These are phyloP conservation scores for Lolium rigidum DNA, from an alignment of 176 grass and related monocot species.

Conservation along the genomic window DNA sequence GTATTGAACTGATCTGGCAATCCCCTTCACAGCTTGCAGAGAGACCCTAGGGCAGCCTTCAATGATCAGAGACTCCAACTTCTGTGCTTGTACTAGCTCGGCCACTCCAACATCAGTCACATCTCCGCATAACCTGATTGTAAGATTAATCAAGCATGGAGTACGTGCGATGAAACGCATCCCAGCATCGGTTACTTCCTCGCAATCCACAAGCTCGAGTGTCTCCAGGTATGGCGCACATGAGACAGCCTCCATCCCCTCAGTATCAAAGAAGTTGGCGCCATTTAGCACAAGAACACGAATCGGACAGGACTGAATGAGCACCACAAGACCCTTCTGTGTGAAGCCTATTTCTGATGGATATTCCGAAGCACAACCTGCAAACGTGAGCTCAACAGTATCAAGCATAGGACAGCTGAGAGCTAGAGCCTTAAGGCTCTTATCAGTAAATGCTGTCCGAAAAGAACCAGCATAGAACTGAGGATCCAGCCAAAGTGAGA, in stretches of 20 bases:
- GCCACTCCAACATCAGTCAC: neutral
- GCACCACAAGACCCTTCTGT: neutral
- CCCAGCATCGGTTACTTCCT: neutral
- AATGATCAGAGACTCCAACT: neutral
- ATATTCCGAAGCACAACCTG: neutral
- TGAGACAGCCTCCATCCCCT: neutral
- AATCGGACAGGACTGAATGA: neutral
- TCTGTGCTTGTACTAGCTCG: neutral
- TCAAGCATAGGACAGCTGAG: neutral
- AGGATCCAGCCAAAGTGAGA: conserved; percentile 1
- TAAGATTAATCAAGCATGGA: conserved; percentile 1
- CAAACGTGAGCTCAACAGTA: neutral
- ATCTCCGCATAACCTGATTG: neutral
- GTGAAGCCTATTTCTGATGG: neutral
- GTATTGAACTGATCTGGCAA: neutral
- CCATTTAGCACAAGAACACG: neutral
- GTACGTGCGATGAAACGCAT: neutral
- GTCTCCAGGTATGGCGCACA: neutral
- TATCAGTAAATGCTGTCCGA: neutral
- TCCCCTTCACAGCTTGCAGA: neutral
- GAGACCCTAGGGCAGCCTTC: neutral
- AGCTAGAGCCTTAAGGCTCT: neutral
- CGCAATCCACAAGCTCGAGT: neutral
- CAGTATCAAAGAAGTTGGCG: neutral
- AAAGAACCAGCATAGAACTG: neutral